Evolutionary conservation across 2,329 filamentous ascomycete genomes (phyloP).

Genomic region (Curvularia sp.): DNA sequence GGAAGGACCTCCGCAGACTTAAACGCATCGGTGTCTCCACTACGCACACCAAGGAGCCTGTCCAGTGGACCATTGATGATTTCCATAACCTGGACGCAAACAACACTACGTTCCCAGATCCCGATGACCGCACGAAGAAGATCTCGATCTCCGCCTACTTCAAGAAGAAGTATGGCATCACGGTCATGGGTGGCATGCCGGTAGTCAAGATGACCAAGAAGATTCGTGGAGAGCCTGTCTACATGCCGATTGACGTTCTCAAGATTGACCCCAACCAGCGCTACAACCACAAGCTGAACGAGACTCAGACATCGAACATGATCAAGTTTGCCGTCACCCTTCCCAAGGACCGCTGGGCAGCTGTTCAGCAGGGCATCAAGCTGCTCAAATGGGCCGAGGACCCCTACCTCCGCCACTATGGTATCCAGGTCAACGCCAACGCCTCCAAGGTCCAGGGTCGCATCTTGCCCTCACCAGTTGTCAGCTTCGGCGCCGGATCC

Average conservation of each 20-base stretch:
- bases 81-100: conserved; percentile 55
- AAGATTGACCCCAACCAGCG: conserved; percentile 62
- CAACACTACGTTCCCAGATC: conserved; percentile 59
- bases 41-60: conserved; percentile 47
- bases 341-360: conserved; percentile 69
- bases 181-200: conserved; percentile 59
- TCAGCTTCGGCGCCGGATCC: conserved; percentile 65
- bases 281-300: conserved; percentile 65
- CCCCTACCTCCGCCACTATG: conserved; percentile 73
- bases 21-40: conserved; percentile 52
- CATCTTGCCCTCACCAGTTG: conserved; percentile 72
- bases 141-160: conserved; percentile 66
- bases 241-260: conserved; percentile 65
- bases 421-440: conserved; percentile 69
- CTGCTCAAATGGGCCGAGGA: conserved; percentile 74
- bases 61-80: conserved; percentile 60
- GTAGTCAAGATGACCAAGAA: conserved; percentile 66
- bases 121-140: conserved; percentile 65
- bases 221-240: conserved; percentile 49
- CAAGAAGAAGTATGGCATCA: conserved; percentile 58
- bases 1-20: conserved; percentile 52
- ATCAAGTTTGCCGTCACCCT: conserved; percentile 90
- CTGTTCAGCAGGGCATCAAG: conserved; percentile 72
- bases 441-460: conserved; percentile 72
- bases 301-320: conserved; percentile 78